Evolutionary conservation across 768 basidiomycete genomes (phyloP), one percentile per base, ranked within the genome.

Genomic region (Rhodotorula sphaerocarpa): DNA sequence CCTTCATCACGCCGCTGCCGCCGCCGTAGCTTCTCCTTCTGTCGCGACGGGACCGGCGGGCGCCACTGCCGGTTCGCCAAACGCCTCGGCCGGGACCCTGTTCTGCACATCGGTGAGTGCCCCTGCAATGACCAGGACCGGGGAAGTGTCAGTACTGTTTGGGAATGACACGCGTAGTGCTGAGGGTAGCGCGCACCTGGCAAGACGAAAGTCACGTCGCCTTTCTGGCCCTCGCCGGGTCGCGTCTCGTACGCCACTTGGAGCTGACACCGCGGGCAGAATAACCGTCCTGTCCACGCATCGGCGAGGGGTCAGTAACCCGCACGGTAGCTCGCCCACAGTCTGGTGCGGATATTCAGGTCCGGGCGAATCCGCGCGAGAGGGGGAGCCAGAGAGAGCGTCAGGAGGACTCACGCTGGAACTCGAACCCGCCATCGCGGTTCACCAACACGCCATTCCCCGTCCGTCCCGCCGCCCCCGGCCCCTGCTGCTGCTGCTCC

Each of bases 181-280:
- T n/a, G n/a, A n/a, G n/a, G n/a, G n/a, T n/a, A n/a, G n/a, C n/a
- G 28, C 61, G 43, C 9, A 60, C 66, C 66, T 1, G 61, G 23
- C 12, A 67, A 23, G 21, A 67, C 39, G 34, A 67, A 67, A 2
- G 66, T 67, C 10, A 46, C 61, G 10, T 50, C 50, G 0, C 66
- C 66, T 46, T 63, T 63, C 28, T 58, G 50, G 1, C 41, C 43
- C 20, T 60, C 54, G 42, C 62, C 61, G 20, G 66, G 61, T 20
- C 30, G 23, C 4, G 66, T 67, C 45, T 67, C 66, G 51, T 67
- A 67, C 15, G 53, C 65, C 2, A 67, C 54, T 20, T 50, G 53
- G 7, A 62, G 43, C 23, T 62, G 65, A 56, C 65, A 67, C 31
- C 65, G 47, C 7, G 65, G 56, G 48, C 65, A 67, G 44, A 51